Conservation (phyloP, 768 basidiomycete genomes). For the Amanita subjunquillea region DNA sequence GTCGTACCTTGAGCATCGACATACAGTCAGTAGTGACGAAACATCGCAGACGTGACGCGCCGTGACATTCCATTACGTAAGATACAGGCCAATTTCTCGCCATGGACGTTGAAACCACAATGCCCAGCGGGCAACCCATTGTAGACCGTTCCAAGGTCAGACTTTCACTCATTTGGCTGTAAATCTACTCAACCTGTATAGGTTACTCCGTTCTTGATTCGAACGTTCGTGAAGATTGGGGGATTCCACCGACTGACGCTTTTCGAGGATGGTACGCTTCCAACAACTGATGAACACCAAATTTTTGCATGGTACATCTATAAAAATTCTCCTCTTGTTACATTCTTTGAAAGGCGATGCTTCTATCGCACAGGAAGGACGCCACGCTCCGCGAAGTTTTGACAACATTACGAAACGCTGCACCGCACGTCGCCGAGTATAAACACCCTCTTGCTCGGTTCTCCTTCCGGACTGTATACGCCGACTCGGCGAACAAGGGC, state of each 20-base stretch:
- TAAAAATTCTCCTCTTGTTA: not conserved
- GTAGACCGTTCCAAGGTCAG: constrained; percentile 52
- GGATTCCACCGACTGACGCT: constrained; percentile 62
- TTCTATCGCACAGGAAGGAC: constrained; percentile 51
- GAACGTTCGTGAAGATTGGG: constrained; percentile 76
- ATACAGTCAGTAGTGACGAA: too few species aligned
- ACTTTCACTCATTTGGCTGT: not conserved
- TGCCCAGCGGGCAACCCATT: constrained; percentile 33
- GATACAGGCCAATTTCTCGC: not conserved
- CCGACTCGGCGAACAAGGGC: constrained; percentile 63
- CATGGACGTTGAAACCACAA: constrained; percentile 29
- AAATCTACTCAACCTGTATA: not conserved
- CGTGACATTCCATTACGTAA: not conserved
- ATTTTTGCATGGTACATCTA: constrained; percentile 65
- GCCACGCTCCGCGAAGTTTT: constrained; percentile 73
- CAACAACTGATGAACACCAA: constrained; percentile 75
- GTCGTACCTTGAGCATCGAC: too few species aligned
- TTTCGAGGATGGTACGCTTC: constrained; percentile 71
- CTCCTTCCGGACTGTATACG: constrained; percentile 72
- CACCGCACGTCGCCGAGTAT: constrained; percentile 61
- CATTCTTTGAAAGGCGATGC: not conserved
- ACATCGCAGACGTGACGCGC: too few species aligned
- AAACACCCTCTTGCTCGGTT: constrained; percentile 77
- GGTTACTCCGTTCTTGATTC: constrained; percentile 76
- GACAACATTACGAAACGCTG: constrained; percentile 63